These are phyloP conservation scores for Polyplosphaeria fusca DNA, from an alignment of 495 filamentous ascomycete genomes.

Conservation along the genomic window DNA sequence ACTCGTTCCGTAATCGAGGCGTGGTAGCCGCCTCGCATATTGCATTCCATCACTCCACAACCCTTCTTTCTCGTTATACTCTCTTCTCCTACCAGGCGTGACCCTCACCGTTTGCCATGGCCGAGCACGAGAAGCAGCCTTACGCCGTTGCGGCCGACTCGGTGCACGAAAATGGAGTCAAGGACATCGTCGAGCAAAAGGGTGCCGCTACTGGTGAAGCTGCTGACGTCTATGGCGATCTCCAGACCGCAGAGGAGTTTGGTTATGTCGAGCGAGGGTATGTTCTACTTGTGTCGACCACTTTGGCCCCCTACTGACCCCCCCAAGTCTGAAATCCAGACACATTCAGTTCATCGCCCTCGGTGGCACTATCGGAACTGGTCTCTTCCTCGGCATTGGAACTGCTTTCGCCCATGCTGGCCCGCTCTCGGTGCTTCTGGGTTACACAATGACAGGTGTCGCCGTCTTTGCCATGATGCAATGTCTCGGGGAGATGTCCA, in stretches of 20 bases:
- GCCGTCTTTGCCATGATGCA: constrained; percentile 62
- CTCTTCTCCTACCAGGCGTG: not conserved
- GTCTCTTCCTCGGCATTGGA: constrained; percentile 70
- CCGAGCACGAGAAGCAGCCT: constrained; percentile 11
- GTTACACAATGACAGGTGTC: constrained; percentile 65
- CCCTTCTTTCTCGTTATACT: not conserved
- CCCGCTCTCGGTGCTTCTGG: constrained; percentile 64
- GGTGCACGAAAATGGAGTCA: constrained; percentile 1
- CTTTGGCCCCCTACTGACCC: no score
- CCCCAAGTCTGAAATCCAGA: constrained; percentile 50
- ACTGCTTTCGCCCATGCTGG: constrained; percentile 59
- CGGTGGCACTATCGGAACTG: constrained; percentile 73
- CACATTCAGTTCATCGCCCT: constrained; percentile 62
- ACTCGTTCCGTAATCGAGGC: not conserved
- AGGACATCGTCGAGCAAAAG: constrained; percentile 11
- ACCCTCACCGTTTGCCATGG: not conserved
- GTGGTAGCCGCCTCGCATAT: not conserved
- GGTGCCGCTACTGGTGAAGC: constrained; percentile 38
- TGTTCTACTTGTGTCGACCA: no score
- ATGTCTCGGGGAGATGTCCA: constrained; percentile 64
- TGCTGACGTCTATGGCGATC: constrained; percentile 44
- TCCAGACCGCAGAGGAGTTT: constrained; percentile 43
- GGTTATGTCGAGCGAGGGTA: constrained; percentile 46
- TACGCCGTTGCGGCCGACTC: constrained; percentile 1
- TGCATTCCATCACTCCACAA: not conserved